Evolutionary conservation across 2,329 filamentous ascomycete species (phyloP), one percentile per base, ranked within the genome.

Genomic region (Macrophomina phaseolina): DNA sequence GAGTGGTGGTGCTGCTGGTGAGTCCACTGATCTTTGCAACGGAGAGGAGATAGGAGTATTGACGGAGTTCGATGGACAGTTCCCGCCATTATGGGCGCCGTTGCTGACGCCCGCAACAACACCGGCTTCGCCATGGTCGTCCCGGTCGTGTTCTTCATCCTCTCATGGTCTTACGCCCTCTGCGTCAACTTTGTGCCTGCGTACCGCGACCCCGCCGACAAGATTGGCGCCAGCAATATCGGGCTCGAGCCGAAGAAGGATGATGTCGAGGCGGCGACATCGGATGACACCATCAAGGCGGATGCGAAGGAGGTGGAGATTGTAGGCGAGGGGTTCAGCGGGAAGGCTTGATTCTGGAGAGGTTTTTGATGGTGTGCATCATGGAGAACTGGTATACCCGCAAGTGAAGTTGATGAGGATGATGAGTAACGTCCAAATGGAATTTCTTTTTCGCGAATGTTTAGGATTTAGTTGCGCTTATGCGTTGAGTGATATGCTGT

Each of bases 11-110:
- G 91, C 91, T 2, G 85, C 77, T 1, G 53, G 64, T 65, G 6
- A 48, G 64, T 23, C 11, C 5, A 45, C 36, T 32, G 16, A 11
- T 7, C 2, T 14, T 12, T 9, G 36, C n/a, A 18, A 16, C 18
- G 7, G 16, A 28, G n/a, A 49, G n/a, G 40, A 11, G 46, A 53
- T 34, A 16, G 48, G 18, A 49, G 5, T 49, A 18, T 18, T 30
- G 18, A 51, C 42, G 49, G 4, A 23, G n/a, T 12, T 11, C 23
- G 23, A 3, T 38, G 34, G 12, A 55, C 3, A 64, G 90, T 94
- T 7, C 91, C 91, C 0, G 89, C 91, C 0, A 81, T 94, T 38
- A 85, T 90, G 2, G 91, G 90, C 40, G 86, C 84, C 8, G 90
- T 89, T 1, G 87, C 90, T 5, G 91, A 94, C 73, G 14, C 45